Percentiles rank a stretch among this genome's conserved stretches.
phyloP scores from a whole-genome alignment of 768 basidiomycete species.

The Phallus indusiatus region DNA sequence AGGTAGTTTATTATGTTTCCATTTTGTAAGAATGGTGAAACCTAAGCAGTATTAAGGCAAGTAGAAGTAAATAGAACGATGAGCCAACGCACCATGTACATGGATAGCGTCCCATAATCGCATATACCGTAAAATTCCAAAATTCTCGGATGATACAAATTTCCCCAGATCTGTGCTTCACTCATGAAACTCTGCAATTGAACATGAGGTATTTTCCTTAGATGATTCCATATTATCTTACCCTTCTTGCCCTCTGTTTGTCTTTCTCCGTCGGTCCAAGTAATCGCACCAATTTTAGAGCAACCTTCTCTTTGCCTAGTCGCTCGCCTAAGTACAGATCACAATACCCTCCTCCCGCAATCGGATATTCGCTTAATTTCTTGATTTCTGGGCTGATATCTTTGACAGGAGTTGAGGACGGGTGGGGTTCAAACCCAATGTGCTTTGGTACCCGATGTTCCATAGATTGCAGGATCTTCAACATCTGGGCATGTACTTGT shows the following conservation, averaged over 20 bases:
- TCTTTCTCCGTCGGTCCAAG: conserved; percentile 5
- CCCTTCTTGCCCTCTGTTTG: conserved; percentile 2
- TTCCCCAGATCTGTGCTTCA: conserved; percentile 9
- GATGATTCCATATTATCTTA: background rate
- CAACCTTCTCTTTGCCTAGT: conserved; percentile 9
- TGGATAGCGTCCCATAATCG: conserved; percentile 10
- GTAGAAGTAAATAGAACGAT: background rate
- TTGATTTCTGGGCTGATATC: conserved; percentile 12
- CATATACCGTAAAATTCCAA: conserved; percentile 13
- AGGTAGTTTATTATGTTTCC: conserved; percentile 20
- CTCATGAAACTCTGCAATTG: conserved; percentile 6
- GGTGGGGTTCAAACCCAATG: background rate
- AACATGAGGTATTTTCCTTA: background rate
- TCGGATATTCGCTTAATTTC: conserved; percentile 6
- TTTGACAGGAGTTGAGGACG: background rate
- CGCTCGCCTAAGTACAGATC: conserved; percentile 11
- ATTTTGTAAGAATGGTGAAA: conserved; percentile 16
- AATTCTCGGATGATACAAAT: conserved; percentile 10
- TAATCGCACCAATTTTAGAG: conserved; percentile 9
- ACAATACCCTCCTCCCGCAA: conserved; percentile 12
- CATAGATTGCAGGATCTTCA: background rate
- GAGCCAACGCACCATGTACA: conserved; percentile 1
- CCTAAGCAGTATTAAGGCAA: background rate
- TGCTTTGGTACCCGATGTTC: background rate
- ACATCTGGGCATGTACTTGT: conserved; percentile 17